Conservation (phyloP, 2,329 filamentous ascomycete genomes). For the Paecilomyces dactylethromorphus region DNA sequence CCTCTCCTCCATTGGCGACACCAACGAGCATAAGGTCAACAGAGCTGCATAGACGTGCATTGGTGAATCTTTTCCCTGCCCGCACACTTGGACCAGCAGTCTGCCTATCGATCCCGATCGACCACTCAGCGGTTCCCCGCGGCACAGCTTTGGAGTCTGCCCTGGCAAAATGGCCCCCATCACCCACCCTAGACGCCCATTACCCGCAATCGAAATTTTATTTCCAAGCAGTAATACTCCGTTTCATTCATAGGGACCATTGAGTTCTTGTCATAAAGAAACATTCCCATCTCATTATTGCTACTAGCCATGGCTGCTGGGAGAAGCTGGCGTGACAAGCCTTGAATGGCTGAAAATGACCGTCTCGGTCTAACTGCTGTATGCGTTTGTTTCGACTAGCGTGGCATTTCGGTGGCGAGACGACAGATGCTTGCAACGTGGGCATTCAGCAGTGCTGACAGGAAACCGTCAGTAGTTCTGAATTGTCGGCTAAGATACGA, state of each 20-base stretch:
- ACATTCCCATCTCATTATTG: neutral
- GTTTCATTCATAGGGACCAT: neutral
- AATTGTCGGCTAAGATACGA: neutral
- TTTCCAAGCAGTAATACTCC: neutral
- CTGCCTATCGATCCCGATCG: neutral
- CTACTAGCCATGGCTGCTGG: neutral
- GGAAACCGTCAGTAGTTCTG: neutral
- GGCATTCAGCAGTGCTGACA: neutral
- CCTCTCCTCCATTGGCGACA: constrained; percentile 8
- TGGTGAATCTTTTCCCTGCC: neutral
- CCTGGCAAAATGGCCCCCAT: neutral
- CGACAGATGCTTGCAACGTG: neutral
- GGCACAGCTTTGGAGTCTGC: neutral
- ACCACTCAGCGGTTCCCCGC: neutral
- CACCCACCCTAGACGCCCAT: neutral
- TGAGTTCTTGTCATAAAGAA: neutral
- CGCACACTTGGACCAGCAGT: neutral
- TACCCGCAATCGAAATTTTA: neutral
- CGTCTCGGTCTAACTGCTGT: neutral
- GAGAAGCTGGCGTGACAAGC: neutral
- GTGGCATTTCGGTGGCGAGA: neutral
- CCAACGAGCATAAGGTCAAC: constrained; percentile 10
- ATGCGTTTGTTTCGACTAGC: neutral
- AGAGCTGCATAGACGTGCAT: neutral
- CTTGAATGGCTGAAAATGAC: neutral